These are phyloP conservation scores for Clitoria ternatea DNA, from an alignment of 306 rosid genomes.

Conservation along the genomic window DNA sequence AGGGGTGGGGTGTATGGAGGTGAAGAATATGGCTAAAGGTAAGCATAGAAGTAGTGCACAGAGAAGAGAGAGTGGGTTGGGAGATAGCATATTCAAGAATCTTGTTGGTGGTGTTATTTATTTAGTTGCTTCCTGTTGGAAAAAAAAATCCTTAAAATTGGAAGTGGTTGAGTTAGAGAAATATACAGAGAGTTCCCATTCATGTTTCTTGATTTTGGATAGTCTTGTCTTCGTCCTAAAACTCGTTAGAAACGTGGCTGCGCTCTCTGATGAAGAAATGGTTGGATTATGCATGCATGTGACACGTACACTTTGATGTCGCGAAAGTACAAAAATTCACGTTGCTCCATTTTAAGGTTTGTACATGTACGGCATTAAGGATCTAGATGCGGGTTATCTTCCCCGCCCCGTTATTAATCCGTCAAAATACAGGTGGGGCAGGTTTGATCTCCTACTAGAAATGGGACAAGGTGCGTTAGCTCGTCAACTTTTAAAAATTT, in stretches of 20 bases:
- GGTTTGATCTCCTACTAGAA: too few relatives aligned
- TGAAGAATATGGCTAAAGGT: conserved; percentile 54
- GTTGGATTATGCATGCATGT: not conserved
- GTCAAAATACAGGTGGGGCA: too few relatives aligned
- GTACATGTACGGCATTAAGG: too few relatives aligned
- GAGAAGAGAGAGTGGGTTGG: conserved; percentile 45
- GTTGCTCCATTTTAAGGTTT: not conserved
- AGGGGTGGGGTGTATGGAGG: conserved; percentile 29
- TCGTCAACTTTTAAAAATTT: too few relatives aligned
- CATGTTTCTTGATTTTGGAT: not conserved
- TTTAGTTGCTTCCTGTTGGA: not conserved
- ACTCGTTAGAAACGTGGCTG: not conserved
- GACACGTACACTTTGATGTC: not conserved
- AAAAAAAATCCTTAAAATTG: too few relatives aligned
- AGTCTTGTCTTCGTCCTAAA: not conserved
- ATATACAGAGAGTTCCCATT: too few relatives aligned
- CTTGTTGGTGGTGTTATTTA: not conserved
- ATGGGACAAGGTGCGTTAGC: too few relatives aligned
- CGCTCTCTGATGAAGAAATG: not conserved
- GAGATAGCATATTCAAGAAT: conserved; percentile 41
- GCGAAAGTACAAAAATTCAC: not conserved
- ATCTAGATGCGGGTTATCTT: too few relatives aligned
- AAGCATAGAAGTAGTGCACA: conserved; percentile 56
- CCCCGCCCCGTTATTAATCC: too few relatives aligned
- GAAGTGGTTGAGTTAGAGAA: too few relatives aligned